Evolutionary conservation across 305 asterid genomes (phyloP), one percentile per base, ranked within the genome.

Genomic region (Fraxinus nigra): DNA sequence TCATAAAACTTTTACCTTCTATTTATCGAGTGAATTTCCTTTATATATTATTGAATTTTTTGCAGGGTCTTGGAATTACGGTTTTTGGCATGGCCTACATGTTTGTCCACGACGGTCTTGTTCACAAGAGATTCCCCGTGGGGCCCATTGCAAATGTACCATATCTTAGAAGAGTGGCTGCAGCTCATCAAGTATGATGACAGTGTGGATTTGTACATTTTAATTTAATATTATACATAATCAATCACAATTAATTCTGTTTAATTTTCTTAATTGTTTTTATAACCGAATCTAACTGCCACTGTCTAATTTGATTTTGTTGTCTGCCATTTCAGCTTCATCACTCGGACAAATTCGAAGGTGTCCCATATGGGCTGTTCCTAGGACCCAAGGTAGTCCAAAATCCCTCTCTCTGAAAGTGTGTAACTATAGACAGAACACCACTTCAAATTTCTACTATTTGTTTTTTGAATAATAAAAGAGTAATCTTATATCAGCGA

Each of bases 81-180:
- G 94, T 95, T 61, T 95, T 93, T 43, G 99, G 98, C 2, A 95
- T 95, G 78, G 98, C 99, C 5, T 95, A 95, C 89, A 95, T 95
- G 99, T 95, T 95, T 84, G 98, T 95, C 84, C 99, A 95, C 85
- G 99, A 95, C 79, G 99, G 99, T 43, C 94, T 95, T 2, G 99
- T 95, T 37, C 99, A 95, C 88, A 87, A 86, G 89, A 90, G 99
- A 82, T 95, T 95, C 83, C 92, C 99, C 0, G 99, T 95, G 61
- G 99, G 99, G 0, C 99, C 99, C 33, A 88, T 95, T 22, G 98
- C 99, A 0, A 72, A 95, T 35, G 99, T 95, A 0, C 99, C 99
- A 1, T 95, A 95, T 84, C 85, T 95, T 33, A 83, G 98, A 75
- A 90, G 85, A 67, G 95, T 95, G 9, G 99, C 99, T 30, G 89